These are phyloP conservation scores for Botryobasidium botryosum DNA, from an alignment of 768 basidiomycete species.

Conservation along the genomic window DNA sequence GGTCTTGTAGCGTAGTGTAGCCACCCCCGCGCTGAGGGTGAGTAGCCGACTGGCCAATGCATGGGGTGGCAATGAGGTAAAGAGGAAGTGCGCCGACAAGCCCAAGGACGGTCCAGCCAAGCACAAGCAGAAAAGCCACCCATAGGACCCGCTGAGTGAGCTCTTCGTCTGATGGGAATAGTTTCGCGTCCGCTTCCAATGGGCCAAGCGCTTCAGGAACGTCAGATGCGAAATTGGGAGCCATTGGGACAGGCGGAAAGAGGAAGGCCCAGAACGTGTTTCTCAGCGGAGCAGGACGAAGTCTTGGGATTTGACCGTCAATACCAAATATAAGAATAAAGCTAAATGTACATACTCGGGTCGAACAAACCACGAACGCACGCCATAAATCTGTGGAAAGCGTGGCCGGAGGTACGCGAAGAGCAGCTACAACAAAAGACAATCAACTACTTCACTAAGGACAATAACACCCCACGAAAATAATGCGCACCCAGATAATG, in stretches of 20 bases:
- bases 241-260: constrained; percentile 47
- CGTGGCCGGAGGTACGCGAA: constrained; percentile 55
- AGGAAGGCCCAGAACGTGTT: constrained; percentile 49
- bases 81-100: constrained; percentile 57
- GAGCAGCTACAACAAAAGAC: constrained; percentile 36
- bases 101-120: constrained; percentile 52
- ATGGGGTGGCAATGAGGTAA: constrained; percentile 52
- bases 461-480: too few species aligned
- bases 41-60: constrained; percentile 36
- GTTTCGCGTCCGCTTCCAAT: constrained; percentile 30
- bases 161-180: constrained; percentile 61
- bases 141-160: constrained; percentile 55
- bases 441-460: background rate
- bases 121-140: constrained; percentile 42
- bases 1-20: constrained; percentile 53
- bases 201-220: constrained; percentile 39
- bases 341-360: background rate
- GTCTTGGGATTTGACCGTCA: constrained; percentile 28
- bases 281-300: constrained; percentile 46
- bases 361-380: constrained; percentile 52
- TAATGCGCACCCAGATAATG: background rate
- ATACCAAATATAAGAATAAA: too few species aligned
- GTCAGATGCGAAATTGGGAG: constrained; percentile 40
- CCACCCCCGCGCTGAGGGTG: constrained; percentile 34
- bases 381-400: constrained; percentile 51